phyloP scores from a whole-genome alignment of 192 early-diverging fungal genomes.

The Tieghemiomyces parasiticus region DNA sequence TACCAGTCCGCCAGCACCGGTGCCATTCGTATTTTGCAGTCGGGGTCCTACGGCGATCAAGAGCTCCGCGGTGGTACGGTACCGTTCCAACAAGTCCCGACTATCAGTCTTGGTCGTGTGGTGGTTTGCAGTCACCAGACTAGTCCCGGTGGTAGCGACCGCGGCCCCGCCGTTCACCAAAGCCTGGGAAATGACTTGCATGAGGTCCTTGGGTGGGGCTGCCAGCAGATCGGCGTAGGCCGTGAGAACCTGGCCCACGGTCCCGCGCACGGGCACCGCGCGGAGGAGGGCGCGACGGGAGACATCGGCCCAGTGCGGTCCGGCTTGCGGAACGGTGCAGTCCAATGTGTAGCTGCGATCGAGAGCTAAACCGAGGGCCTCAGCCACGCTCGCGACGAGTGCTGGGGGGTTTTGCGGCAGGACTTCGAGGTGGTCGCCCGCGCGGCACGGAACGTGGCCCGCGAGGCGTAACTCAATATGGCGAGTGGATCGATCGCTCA shows the following conservation, averaged over 20 bases:
- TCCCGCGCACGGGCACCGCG: neutral
- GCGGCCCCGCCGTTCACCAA: neutral
- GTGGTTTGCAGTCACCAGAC: neutral
- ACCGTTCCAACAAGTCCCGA: neutral
- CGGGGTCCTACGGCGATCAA: neutral
- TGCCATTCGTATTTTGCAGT: no score
- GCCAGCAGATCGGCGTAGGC: constrained; percentile 3
- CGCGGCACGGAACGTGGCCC: neutral
- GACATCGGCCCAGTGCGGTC: neutral
- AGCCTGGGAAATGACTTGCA: neutral
- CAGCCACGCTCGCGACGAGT: neutral
- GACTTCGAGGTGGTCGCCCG: constrained; percentile 12
- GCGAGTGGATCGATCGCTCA: neutral
- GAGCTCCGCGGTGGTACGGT: neutral
- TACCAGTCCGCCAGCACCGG: no score
- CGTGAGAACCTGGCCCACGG: neutral
- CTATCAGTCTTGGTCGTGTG: neutral
- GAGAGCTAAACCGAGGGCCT: constrained; percentile 3
- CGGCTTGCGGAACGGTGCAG: neutral
- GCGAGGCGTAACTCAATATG: neutral
- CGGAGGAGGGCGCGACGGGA: neutral
- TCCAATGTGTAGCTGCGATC: neutral
- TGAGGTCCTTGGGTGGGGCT: neutral
- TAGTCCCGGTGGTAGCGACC: neutral
- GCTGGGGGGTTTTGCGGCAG: constrained; percentile 8